Evolutionary conservation across 192 early-diverging fungal species (phyloP), one percentile per base, ranked within the genome.

Genomic region (Gigaspora rosea): DNA sequence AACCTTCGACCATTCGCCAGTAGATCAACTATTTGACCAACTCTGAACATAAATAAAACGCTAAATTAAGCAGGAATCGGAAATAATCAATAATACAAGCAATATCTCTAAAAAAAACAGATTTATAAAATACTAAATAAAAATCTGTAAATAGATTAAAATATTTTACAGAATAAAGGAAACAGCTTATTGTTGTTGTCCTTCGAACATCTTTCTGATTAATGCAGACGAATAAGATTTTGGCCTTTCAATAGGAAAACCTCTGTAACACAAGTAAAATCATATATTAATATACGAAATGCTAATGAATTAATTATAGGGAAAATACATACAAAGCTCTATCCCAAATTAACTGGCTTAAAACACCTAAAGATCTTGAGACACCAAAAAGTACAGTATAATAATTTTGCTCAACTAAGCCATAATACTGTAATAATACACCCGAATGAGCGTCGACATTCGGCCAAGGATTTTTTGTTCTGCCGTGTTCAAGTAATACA

Each of bases 391-490:
- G 86, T 57, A 99, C 97, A 48, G 97, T 99, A 94, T 99, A 99
- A 87, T 94, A 99, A 88, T 99, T 94, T 87, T 99, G 94, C 86
- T 99, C 96, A 61, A 92, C 92, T 80, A 99, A 89, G 71, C 95
- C 95, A 83, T 92, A 99, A 91, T 97, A 94, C 80, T 94, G 92
- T 76, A 99, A 90, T 22, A 99, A 91, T 79, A 97, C 95, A 85
- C 97, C 97, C 68, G 93, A 95, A 93, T 99, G 97, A 63, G 96
- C 96, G 83, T 99, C 97, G 54, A 99, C 96, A 85, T 99, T 99
- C 85, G 97, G 97, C 94, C 94, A 99, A 76, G 97, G 97, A 93
- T 99, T 99, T 93, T 97, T 98, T 91, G 96, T 98, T 93, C 98
- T 99, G 79, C 97, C 97, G 87, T 99, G 97, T 89, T 99, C 95